A percentile compares a stretch with the other conserved stretches of the same genome.
Evolutionary conservation across 768 basidiomycete genomes (phyloP).

Genomic region (Ramaria sp.): DNA sequence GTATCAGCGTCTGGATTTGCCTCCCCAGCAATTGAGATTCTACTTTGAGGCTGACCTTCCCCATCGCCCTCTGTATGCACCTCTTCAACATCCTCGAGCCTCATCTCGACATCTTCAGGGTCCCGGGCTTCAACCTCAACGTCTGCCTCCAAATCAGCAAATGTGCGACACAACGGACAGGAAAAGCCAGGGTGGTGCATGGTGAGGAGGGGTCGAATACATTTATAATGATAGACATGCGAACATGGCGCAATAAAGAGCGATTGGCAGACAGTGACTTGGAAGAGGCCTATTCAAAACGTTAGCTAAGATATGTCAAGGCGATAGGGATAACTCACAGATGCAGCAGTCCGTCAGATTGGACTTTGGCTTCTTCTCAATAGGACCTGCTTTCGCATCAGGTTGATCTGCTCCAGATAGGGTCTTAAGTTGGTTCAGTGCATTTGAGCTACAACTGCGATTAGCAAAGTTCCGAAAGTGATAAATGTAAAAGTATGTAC

Average conservation of each 20-base stretch:
- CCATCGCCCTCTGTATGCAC: neutral
- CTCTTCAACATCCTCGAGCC: neutral
- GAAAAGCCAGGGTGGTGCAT: conserved; percentile 89
- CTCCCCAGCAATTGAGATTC: neutral
- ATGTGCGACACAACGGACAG: conserved; percentile 92
- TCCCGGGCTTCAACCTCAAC: conserved; percentile 56
- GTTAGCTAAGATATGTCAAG: conserved; percentile 4
- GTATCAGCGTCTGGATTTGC: neutral
- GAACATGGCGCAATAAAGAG: conserved; percentile 98
- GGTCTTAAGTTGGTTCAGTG: conserved; percentile 71
- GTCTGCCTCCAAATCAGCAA: conserved; percentile 90
- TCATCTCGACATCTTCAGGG: neutral
- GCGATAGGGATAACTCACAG: conserved; percentile 39
- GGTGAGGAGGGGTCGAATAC: conserved; percentile 83
- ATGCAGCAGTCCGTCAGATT: conserved; percentile 84
- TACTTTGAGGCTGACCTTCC: neutral
- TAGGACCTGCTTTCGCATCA: conserved; percentile 20
- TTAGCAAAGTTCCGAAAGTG: conserved; percentile 4
- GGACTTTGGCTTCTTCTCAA: conserved; percentile 19
- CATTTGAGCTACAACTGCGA: conserved; percentile 41
- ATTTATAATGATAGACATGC: conserved; percentile 95
- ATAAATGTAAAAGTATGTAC: conserved; percentile 25
- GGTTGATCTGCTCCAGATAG: conserved; percentile 29
- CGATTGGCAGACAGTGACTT: conserved; percentile 88
- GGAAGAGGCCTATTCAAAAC: conserved; percentile 46